A percentile compares a stretch with the other conserved stretches of the same genome.
These are phyloP conservation scores for Spatholobus suberectus DNA, from an alignment of 306 rosid genomes.

Conservation along the genomic window DNA sequence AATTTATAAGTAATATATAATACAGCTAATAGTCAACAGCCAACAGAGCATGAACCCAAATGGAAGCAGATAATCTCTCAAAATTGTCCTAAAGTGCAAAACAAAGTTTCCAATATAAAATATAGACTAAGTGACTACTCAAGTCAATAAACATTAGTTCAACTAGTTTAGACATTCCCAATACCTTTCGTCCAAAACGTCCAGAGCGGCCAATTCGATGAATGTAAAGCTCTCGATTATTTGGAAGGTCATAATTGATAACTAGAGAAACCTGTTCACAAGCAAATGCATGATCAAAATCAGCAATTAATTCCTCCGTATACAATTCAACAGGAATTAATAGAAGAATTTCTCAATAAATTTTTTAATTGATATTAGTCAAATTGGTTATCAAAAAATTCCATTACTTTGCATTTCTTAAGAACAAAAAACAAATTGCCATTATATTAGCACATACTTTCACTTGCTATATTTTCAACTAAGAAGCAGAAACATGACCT, in stretches of 20 bases:
- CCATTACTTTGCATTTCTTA: not conserved
- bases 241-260: constrained; percentile 95
- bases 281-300: constrained; percentile 11
- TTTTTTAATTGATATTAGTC: not conserved
- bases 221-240: constrained; percentile 96
- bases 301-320: not conserved
- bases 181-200: constrained; percentile 99
- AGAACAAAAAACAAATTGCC: not conserved
- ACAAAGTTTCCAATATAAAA: not conserved
- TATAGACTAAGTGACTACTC: not conserved
- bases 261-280: constrained; percentile 83
- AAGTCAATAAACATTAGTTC: not conserved
- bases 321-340: not conserved
- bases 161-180: constrained; percentile 15
- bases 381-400: not conserved
- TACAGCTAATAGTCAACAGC: not conserved
- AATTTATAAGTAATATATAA: constrained; percentile 2
- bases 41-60: not conserved
- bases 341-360: not conserved
- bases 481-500: not conserved
- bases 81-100: not conserved
- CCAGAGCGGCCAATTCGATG: constrained; percentile 99
- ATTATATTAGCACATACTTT: not conserved
- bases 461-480: not conserved
- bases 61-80: not conserved